Percentiles rank a stretch among this genome's conserved stretches.
Evolutionary conservation across 2,329 filamentous ascomycete genomes (phyloP).

Genomic region (Madurella mycetomatis): DNA sequence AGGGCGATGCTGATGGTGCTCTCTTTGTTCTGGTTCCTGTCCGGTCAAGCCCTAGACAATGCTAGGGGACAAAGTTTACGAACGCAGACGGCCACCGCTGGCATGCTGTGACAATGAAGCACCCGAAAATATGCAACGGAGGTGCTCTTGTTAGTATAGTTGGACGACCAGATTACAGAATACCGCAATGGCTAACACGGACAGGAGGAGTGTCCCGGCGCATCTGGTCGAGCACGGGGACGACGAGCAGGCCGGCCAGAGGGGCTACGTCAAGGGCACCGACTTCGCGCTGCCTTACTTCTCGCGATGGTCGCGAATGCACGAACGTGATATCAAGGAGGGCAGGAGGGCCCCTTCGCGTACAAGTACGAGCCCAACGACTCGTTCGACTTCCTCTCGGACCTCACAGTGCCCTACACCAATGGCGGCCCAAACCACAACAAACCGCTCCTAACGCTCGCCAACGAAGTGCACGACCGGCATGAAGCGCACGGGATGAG

Average conservation of each 20-base stretch:
- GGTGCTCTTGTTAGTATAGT: not conserved
- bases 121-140: not conserved
- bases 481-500: slow-evolving; percentile 39
- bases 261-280: slow-evolving; percentile 36
- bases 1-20: not conserved
- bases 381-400: slow-evolving; percentile 54
- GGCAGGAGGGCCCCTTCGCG: slow-evolving; percentile 4
- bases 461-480: slow-evolving; percentile 42
- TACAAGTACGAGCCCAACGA: slow-evolving; percentile 39
- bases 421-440: slow-evolving; percentile 46
- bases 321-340: slow-evolving; percentile 27
- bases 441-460: slow-evolving; percentile 42
- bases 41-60: slow-evolving; percentile 3
- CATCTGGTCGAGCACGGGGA: slow-evolving; percentile 27
- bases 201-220: not conserved
- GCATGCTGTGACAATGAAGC: slow-evolving; percentile 7
- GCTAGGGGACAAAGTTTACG: not conserved
- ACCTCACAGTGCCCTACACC: slow-evolving; percentile 45
- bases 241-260: slow-evolving; percentile 27
- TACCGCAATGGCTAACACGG: too few species aligned
- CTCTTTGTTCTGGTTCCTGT: slow-evolving; percentile 5
- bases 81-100: slow-evolving; percentile 2
- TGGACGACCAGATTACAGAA: too few species aligned
- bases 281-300: slow-evolving; percentile 40
- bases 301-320: slow-evolving; percentile 36